A percentile compares a stretch with the other conserved stretches of the same genome.
Evolutionary conservation across 73 alveolate genomes (phyloP).

Genomic region (Loxodes magnus): DNA sequence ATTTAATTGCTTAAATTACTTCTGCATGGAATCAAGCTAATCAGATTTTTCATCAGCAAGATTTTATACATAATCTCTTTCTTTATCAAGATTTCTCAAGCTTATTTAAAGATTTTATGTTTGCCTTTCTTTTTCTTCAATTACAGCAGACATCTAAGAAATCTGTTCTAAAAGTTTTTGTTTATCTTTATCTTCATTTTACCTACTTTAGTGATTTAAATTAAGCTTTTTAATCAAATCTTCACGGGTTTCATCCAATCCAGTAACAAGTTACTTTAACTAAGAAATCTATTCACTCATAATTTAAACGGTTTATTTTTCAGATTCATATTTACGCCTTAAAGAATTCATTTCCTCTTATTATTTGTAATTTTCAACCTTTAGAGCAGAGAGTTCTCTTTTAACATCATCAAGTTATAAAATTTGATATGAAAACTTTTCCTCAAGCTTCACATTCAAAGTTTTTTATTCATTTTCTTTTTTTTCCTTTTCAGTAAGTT

Average conservation of each 20-base stretch:
- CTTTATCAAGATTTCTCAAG: slow-evolving; percentile 19
- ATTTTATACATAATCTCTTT: slow-evolving; percentile 26
- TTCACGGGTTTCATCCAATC: slow-evolving; percentile 21
- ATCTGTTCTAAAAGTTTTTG: slow-evolving; percentile 21
- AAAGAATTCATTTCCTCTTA: slow-evolving; percentile 10
- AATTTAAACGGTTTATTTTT: not conserved
- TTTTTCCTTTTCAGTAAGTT: slow-evolving; percentile 4
- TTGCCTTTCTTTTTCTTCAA: slow-evolving; percentile 12
- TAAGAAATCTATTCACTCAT: slow-evolving; percentile 19
- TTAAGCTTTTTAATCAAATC: slow-evolving; percentile 23
- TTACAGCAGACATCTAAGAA: not conserved
- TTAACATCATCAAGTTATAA: slow-evolving; percentile 27
- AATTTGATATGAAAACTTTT: slow-evolving; percentile 21
- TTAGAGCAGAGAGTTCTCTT: not conserved
- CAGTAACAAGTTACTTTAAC: slow-evolving; percentile 25
- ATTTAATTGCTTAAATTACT: no score
- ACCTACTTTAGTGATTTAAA: slow-evolving; percentile 8
- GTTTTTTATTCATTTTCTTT: slow-evolving; percentile 2
- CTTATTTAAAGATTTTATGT: slow-evolving; percentile 15
- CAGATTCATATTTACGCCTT: slow-evolving; percentile 19
- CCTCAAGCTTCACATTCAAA: slow-evolving; percentile 22
- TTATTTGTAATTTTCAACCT: slow-evolving; percentile 8
- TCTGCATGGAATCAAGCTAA: slow-evolving; percentile 6
- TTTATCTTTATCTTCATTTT: slow-evolving; percentile 24
- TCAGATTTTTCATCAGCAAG: slow-evolving; percentile 41